Percentiles rank a stretch among this genome's conserved stretches.
These are phyloP conservation scores for Pseudocercospora fijiensis DNA, from an alignment of 2,329 filamentous ascomycete genomes.

Conservation along the genomic window DNA sequence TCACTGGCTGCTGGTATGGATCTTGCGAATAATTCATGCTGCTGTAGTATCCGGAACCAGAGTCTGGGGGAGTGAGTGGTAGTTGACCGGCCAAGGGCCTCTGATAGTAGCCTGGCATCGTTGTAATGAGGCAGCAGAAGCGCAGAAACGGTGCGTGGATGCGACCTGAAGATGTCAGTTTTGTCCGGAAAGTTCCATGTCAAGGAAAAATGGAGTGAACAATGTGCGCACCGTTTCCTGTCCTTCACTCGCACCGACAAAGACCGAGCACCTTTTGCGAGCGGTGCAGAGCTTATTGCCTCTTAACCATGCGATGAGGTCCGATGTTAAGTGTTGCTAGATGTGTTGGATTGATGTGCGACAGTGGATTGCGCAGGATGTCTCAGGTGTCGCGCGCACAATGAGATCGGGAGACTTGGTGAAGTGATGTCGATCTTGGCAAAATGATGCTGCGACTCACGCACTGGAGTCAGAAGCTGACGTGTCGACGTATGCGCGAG, in stretches of 20 bases:
- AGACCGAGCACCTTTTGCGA: conserved; percentile 27
- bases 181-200: conserved; percentile 9
- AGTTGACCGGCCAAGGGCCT: conserved; percentile 44
- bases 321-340: conserved; percentile 15
- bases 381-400: conserved; percentile 9
- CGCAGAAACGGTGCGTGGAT: conserved; percentile 44
- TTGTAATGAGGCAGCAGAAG: conserved; percentile 39
- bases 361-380: conserved; percentile 14
- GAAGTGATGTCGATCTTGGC: conserved; percentile 3
- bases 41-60: conserved; percentile 44
- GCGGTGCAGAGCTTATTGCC: conserved; percentile 28
- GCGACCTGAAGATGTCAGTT: conserved; percentile 35
- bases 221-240: conserved; percentile 29
- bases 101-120: conserved; percentile 53
- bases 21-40: conserved; percentile 48
- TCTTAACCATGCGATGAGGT: conserved; percentile 26
- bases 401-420: background rate
- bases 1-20: conserved; percentile 42
- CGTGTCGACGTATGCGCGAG: conserved; percentile 1
- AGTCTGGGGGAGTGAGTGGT: conserved; percentile 52
- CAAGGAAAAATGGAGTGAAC: background rate
- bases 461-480: conserved; percentile 5
- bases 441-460: conserved; percentile 3
- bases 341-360: background rate
- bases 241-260: conserved; percentile 27